Base-by-base conservation (phyloP, 2,329 filamentous ascomycete species). In the Conoideocrella luteorostrata region DNA sequence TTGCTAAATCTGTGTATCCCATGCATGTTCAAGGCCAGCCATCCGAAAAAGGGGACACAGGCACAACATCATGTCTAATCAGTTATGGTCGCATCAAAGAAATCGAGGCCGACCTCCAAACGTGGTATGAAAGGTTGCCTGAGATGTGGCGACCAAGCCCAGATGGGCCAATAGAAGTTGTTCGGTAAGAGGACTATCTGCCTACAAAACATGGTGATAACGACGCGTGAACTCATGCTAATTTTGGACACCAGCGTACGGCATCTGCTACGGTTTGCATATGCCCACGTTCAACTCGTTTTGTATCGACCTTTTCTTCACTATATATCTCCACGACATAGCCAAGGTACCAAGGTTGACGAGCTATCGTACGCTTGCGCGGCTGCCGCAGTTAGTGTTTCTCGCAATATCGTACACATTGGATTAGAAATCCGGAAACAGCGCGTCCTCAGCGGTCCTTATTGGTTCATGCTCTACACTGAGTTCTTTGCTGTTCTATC, bases 401-500 rank as follows among this genome's bases (percentile, higher is more conserved):
- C 77, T 9, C 71, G 74, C 4, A 86, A 91, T 56, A 87, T 93
- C 48, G 78, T 93, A 26, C 86, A 90, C 56, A 88, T 91, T 46
- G 84, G 83, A 4, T 75, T 80, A 18, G 84, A 89, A 56, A 90
- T 90, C 69, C 82, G 84, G 51, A 83, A 82, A 57, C 78, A 84
- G 55, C 78, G 82, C 4, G 70, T 88, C 6, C 69, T 93, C n/a
- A 83, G 84, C 49, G 88, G 87, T 1, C 84, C 86, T 0, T 90
- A 88, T 62, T 93, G 87, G 87, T 91, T 91, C 57, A 85, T 86
- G 52, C 79, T 91, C 58, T 91, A 88, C 58, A 88, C 86, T 3
- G 84, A 86, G 13, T 90, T 88, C 65, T 90, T 89, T 58, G 82
- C 85, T 12, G 84, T 91, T 24, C 69, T 93, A 24, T 87, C 87